phyloP scores from a whole-genome alignment of 2,329 filamentous ascomycete genomes.

The Bipolaris victoriae region DNA sequence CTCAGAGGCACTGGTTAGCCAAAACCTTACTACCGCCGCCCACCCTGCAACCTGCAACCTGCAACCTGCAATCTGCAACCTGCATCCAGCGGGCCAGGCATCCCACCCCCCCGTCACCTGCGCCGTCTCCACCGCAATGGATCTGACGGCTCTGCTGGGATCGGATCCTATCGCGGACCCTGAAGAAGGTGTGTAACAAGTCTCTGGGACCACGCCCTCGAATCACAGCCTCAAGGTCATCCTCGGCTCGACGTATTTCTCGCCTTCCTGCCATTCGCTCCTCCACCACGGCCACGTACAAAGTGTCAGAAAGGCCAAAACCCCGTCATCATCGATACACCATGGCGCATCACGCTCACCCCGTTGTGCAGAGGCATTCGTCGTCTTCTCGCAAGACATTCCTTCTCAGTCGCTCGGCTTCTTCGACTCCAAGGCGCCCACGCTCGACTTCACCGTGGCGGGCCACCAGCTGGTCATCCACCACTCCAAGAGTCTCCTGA shows the following conservation, averaged over 20 bases:
- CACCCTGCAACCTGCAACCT: too few relatives aligned
- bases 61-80: conserved; percentile 4
- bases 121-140: conserved; percentile 20
- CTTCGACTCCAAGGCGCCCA: conserved; percentile 71
- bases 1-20: not conserved
- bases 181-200: conserved; percentile 61
- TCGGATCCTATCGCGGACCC: conserved; percentile 59
- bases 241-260: conserved; percentile 29
- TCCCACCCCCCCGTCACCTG: conserved; percentile 3
- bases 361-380: conserved; percentile 73
- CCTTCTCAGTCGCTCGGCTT: conserved; percentile 76
- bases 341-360: conserved; percentile 20
- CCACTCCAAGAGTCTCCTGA: conserved; percentile 83
- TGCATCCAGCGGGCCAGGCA: conserved; percentile 6
- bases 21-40: conserved; percentile 6
- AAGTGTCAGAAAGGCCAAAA: not conserved
- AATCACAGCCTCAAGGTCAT: conserved; percentile 17
- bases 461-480: conserved; percentile 75
- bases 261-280: conserved; percentile 27
- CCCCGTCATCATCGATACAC: not conserved
- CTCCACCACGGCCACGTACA: not conserved
- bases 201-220: conserved; percentile 6
- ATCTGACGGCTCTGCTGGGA: conserved; percentile 48
- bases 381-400: conserved; percentile 79
- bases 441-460: conserved; percentile 71